These are phyloP conservation scores for Leccinum pachyderme DNA, from an alignment of 1,284 basidiomycete species.

Conservation along the genomic window DNA sequence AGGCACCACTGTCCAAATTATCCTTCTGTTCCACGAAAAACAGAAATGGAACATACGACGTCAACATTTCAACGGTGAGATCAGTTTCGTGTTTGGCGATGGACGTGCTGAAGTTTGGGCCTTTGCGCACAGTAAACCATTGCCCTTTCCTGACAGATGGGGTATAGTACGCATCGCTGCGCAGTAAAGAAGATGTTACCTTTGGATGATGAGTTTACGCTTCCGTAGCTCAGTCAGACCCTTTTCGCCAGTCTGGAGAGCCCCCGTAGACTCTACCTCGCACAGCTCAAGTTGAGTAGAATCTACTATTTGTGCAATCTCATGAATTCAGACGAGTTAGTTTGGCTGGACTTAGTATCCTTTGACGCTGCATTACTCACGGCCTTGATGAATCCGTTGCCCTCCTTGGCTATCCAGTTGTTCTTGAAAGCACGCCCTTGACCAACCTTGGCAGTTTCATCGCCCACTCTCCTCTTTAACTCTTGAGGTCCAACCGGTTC, in stretches of 20 bases:
- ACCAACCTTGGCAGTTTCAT: conserved; percentile 85
- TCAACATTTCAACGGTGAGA: conserved; percentile 93
- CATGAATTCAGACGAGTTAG: conserved; percentile 7
- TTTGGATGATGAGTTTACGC: conserved; percentile 81
- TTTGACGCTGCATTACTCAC: conserved; percentile 46
- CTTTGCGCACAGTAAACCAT: conserved; percentile 91
- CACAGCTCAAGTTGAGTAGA: conserved; percentile 73
- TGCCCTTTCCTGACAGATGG: conserved; percentile 77
- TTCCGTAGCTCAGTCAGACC: conserved; percentile 85
- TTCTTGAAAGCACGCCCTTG: conserved; percentile 97
- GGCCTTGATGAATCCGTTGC: conserved; percentile 81
- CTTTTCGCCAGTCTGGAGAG: conserved; percentile 72
- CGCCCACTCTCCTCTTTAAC: conserved; percentile 75
- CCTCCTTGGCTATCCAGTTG: conserved; percentile 94
- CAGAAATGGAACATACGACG: conserved; percentile 58
- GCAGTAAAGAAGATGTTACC: conserved; percentile 39
- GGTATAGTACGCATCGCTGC: background rate
- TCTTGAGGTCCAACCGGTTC: conserved; percentile 63
- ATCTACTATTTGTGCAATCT: conserved; percentile 71
- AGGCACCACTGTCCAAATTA: conserved; percentile 63
- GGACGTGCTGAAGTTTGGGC: conserved; percentile 85
- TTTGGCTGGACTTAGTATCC: background rate
- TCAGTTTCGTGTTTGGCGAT: conserved; percentile 98
- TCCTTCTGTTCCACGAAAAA: conserved; percentile 1
- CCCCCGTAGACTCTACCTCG: conserved; percentile 73